Conservation (phyloP, 2,329 filamentous ascomycete species). For the Simplicillium sp. region DNA sequence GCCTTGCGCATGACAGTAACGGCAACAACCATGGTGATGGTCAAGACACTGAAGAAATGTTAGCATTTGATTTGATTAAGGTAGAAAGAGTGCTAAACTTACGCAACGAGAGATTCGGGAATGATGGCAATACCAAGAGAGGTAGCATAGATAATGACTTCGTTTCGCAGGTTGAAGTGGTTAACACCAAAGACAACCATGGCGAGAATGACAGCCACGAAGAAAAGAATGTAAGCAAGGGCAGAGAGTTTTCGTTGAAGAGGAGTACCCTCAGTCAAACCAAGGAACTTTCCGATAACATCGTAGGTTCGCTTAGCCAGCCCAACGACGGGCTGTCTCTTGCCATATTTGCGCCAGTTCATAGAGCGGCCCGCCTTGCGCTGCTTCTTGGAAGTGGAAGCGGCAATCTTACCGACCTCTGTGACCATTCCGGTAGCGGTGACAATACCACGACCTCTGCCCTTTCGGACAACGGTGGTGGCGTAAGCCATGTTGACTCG, state of each 20-base stretch:
- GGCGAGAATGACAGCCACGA: conserved; percentile 51
- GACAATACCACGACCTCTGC: conserved; percentile 63
- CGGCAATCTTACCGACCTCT: conserved; percentile 62
- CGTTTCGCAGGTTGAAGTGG: conserved; percentile 38
- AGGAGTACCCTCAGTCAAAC: conserved; percentile 59
- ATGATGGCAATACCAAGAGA: conserved; percentile 54
- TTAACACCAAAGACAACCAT: conserved; percentile 50
- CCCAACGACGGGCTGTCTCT: conserved; percentile 37
- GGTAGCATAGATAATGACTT: conserved; percentile 49
- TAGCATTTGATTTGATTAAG: conserved; percentile 3
- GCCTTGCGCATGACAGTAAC: conserved; percentile 55
- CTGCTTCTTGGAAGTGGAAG: conserved; percentile 40
- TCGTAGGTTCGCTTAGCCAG: conserved; percentile 36
- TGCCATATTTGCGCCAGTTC: conserved; percentile 44
- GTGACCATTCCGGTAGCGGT: conserved; percentile 63
- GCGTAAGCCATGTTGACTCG: conserved; percentile 68
- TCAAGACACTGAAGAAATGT: conserved; percentile 40
- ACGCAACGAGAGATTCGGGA: conserved; percentile 55
- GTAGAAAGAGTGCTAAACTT: conserved; percentile 16
- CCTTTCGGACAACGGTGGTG: conserved; percentile 63
- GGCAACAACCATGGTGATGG: conserved; percentile 60
- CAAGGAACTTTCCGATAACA: conserved; percentile 48
- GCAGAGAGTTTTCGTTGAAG: conserved; percentile 71
- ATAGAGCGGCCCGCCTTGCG: conserved; percentile 44
- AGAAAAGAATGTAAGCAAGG: conserved; percentile 68